Percentiles rank a stretch among this genome's conserved stretches.
phyloP scores from a whole-genome alignment of 805 yeast species.

The Candida cerambycidarum region DNA sequence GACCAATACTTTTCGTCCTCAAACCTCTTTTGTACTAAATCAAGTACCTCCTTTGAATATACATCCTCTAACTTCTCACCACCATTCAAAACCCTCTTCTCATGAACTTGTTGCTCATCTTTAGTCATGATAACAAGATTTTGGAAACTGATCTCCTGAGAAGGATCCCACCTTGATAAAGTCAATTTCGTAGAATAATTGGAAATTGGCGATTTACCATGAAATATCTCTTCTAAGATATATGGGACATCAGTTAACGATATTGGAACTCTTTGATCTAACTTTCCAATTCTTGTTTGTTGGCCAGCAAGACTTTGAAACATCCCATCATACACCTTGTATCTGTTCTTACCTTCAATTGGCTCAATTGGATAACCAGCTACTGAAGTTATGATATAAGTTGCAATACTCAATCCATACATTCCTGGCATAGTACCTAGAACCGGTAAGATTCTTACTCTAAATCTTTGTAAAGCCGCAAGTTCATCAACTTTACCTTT shows the following conservation, averaged over 20 bases:
- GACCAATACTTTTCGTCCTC: constrained; percentile 75
- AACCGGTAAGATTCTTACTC: constrained; percentile 94
- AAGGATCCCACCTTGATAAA: constrained; percentile 82
- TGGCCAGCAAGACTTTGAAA: constrained; percentile 86
- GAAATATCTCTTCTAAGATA: constrained; percentile 85
- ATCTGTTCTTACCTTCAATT: constrained; percentile 84
- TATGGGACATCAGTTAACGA: constrained; percentile 74
- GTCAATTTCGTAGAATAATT: constrained; percentile 78
- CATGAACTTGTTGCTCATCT: constrained; percentile 83
- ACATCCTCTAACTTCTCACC: constrained; percentile 63
- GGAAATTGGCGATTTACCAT: constrained; percentile 88
- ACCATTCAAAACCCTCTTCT: constrained; percentile 67
- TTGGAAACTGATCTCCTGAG: constrained; percentile 60
- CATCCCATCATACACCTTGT: constrained; percentile 80
- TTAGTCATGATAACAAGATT: constrained; percentile 87
- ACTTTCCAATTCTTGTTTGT: constrained; percentile 70
- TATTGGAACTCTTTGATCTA: constrained; percentile 74
- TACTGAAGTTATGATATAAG: constrained; percentile 72
- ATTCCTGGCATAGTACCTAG: constrained; percentile 96
- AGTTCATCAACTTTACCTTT: constrained; percentile 85
- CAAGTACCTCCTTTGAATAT: constrained; percentile 59
- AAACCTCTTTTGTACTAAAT: constrained; percentile 60
- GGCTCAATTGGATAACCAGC: constrained; percentile 92
- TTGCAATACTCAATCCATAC: constrained; percentile 88
- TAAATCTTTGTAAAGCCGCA: constrained; percentile 81